Evolutionary conservation across 805 yeast genomes (phyloP).

Genomic region (Candida succiphila): DNA sequence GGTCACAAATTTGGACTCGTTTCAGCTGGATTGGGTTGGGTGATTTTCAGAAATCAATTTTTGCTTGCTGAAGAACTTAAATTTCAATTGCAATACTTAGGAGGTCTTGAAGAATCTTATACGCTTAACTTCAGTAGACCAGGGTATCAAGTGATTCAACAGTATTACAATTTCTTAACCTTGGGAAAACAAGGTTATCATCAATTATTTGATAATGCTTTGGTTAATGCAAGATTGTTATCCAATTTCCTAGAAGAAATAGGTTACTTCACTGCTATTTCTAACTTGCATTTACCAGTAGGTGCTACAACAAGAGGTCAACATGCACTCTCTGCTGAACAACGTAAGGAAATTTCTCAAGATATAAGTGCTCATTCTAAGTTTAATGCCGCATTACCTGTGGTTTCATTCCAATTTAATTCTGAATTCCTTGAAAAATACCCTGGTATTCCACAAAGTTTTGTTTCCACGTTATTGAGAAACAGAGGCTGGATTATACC

Average conservation of each 20-base stretch:
- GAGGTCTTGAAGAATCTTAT: constrained; percentile 82
- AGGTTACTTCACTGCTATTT: constrained; percentile 59
- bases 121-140: constrained; percentile 87
- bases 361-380: constrained; percentile 25
- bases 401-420: constrained; percentile 75
- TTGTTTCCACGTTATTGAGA: constrained; percentile 64
- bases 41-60: constrained; percentile 61
- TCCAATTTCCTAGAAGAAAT: constrained; percentile 55
- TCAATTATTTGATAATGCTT: constrained; percentile 47
- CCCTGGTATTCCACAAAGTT: constrained; percentile 77
- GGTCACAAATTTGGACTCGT: constrained; percentile 92
- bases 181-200: constrained; percentile 68
- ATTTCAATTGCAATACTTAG: constrained; percentile 75
- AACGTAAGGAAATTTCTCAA: constrained; percentile 7
- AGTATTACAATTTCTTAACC: constrained; percentile 70
- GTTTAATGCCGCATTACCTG: constrained; percentile 76
- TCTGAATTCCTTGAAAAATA: constrained; percentile 43
- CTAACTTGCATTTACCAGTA: constrained; percentile 61
- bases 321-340: constrained; percentile 7
- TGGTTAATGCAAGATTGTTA: constrained; percentile 65
- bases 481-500: constrained; percentile 83
- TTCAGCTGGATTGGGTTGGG: constrained; percentile 91
- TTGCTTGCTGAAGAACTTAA: constrained; percentile 63
- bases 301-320: constrained; percentile 24
- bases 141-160: constrained; percentile 84